Base-by-base conservation (phyloP, 2,329 filamentous ascomycete species). In the Botrytis fabae region DNA sequence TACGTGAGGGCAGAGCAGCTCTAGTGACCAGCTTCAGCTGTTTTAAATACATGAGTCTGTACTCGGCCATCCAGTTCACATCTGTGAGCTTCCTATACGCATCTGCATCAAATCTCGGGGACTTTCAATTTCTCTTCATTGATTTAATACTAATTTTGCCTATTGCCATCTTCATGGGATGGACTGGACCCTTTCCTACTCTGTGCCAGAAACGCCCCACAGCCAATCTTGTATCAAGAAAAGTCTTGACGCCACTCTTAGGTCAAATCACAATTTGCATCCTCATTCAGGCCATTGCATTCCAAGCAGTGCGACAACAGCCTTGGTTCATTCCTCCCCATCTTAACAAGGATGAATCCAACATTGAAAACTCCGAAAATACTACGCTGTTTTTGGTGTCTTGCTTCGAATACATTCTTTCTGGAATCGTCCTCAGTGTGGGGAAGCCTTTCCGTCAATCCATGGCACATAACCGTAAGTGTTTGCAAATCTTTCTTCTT, bases 21-120 rank as follows among this genome's bases (percentile, higher is more conserved):
- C 87, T 99, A 48, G 95, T 98, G n/a, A 99, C 96, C 20, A 97
- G 94, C 82, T 99, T 99, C 85, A 97, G 93, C 84, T 99, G 96
- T 85, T 99, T 99, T 88, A 99, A 98, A 85, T 99, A 97, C 83
- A 99, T 99, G 97, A 97, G 93, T 78, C 84, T 99, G 76, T 99
- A 99, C 85, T 98, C 95, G 3, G 95, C 96, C n/a, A 99, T 99
- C 77, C 96, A 99, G 82, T 99, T 99, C 85, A 97, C 94, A 12
- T 94, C 93, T 0, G 97, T 99, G 80, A 97, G 93, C 86, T 98
- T 99, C 81, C 87, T 99, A 25, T 99, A 99, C 82, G 93, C 94
- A 10, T 94, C 91, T 12, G 97, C 93, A 18, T 97, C 93, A 14
- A 99, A 99, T 80, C 85, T 99, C 9, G 97, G 96, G 68, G 96